Conservation (phyloP, 371 early-diverging fungal genomes). For the Haplosporangium sp. region DNA sequence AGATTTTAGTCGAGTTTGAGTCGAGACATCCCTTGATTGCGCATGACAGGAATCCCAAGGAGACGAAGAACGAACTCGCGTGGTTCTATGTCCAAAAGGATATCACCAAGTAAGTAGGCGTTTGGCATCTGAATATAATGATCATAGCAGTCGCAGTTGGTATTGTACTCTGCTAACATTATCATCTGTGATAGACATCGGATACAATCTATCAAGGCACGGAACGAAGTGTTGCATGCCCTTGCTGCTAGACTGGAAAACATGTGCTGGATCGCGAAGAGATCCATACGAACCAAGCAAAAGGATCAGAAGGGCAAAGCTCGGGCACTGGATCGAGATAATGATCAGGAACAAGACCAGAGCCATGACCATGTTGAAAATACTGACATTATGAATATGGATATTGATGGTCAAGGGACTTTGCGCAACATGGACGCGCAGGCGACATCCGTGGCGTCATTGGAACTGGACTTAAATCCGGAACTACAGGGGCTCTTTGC, state of each 20-base stretch:
- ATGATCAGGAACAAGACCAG: too few species aligned
- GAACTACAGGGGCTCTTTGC: conserved; percentile 28
- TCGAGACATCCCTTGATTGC: conserved; percentile 35
- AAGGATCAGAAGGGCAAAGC: not conserved
- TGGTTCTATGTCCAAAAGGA: conserved; percentile 38
- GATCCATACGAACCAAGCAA: not conserved
- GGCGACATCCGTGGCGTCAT: conserved; percentile 12
- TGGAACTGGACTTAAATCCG: conserved; percentile 22
- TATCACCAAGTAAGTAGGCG: conserved; percentile 19
- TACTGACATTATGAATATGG: not conserved
- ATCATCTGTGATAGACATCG: conserved; percentile 1
- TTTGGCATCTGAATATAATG: too few species aligned
- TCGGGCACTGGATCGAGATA: not conserved
- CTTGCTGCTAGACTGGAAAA: conserved; percentile 8
- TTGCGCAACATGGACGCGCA: not conserved
- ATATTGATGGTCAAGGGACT: not conserved
- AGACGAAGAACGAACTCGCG: conserved; percentile 14
- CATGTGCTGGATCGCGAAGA: conserved; percentile 23
- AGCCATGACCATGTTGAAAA: too few species aligned
- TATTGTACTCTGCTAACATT: too few species aligned
- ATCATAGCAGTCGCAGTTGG: not conserved
- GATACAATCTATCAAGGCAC: conserved; percentile 5
- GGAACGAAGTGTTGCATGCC: conserved; percentile 17
- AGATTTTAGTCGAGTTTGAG: conserved; percentile 36
- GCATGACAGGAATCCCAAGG: conserved; percentile 1